phyloP scores from a whole-genome alignment of 257 asterid species.

The Coffea eugenioides region DNA sequence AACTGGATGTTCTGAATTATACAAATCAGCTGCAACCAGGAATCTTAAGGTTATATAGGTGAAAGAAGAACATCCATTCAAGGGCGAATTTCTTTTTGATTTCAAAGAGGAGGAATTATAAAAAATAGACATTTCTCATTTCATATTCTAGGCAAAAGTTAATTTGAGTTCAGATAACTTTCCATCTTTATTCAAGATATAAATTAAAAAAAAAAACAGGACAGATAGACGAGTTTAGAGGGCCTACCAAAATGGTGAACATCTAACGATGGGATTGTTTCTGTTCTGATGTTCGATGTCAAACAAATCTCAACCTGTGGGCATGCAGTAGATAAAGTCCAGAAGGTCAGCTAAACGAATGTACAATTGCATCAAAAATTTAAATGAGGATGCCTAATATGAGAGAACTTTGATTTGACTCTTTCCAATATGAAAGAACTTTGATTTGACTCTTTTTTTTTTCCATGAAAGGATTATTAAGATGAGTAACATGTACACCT shows the following conservation, averaged over 20 bases:
- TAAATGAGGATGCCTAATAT: background rate
- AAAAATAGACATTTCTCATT: too few species aligned
- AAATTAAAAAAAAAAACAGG: slow-evolving; percentile 8
- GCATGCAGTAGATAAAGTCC: slow-evolving; percentile 6
- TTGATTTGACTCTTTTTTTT: background rate
- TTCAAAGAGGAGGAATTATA: background rate
- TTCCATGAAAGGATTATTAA: background rate
- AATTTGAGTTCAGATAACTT: background rate
- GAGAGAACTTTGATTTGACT: background rate
- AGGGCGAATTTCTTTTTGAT: too few species aligned
- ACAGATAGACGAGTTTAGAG: slow-evolving; percentile 13
- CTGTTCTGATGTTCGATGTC: slow-evolving; percentile 87
- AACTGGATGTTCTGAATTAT: slow-evolving; percentile 67
- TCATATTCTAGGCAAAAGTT: background rate
- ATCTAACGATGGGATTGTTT: slow-evolving; percentile 77
- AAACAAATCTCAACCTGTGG: slow-evolving; percentile 93
- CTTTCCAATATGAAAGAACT: background rate
- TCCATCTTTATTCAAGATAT: background rate
- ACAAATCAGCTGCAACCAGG: slow-evolving; percentile 66
- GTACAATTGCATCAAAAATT: background rate
- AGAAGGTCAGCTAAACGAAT: slow-evolving; percentile 1
- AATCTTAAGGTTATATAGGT: slow-evolving; percentile 14
- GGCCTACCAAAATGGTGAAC: slow-evolving; percentile 90
- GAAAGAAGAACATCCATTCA: background rate
- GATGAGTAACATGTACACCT: background rate